phyloP scores from a whole-genome alignment of 306 rosid genomes.

The Rosa persica region DNA sequence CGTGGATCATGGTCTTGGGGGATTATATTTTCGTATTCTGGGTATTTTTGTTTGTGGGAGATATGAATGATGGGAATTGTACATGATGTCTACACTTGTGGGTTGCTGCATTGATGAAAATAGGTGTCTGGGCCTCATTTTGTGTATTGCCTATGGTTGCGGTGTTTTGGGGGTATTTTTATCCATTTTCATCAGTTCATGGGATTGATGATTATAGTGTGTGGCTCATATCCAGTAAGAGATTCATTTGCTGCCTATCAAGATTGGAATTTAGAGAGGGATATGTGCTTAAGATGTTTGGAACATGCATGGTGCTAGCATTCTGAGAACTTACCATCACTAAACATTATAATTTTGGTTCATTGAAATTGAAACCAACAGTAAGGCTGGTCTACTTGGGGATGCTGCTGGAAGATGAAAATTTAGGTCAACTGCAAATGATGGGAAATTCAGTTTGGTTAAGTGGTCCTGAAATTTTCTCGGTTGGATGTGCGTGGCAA shows the following conservation, averaged over 20 bases:
- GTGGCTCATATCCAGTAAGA: conserved; percentile 27
- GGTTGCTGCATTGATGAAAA: conserved; percentile 44
- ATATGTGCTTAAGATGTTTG: conserved; percentile 12
- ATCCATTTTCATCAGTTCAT: conserved; percentile 23
- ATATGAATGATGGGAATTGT: conserved; percentile 36
- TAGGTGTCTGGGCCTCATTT: conserved; percentile 40
- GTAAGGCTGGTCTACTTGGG: conserved; percentile 13
- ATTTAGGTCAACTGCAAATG: conserved; percentile 25
- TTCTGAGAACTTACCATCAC: neutral
- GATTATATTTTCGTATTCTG: conserved; percentile 39
- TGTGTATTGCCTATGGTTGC: conserved; percentile 34
- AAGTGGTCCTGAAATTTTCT: conserved; percentile 23
- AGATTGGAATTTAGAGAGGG: conserved; percentile 13
- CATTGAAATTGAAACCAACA: conserved; percentile 26
- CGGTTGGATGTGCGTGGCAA: conserved; percentile 26
- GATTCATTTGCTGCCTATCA: conserved; percentile 12
- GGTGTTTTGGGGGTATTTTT: conserved; percentile 28
- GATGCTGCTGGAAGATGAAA: conserved; percentile 27
- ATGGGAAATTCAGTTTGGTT: conserved; percentile 29
- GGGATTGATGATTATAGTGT: conserved; percentile 30
- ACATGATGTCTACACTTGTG: conserved; percentile 42
- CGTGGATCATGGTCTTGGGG: conserved; percentile 61
- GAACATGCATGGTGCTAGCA: conserved; percentile 18
- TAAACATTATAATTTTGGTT: conserved; percentile 5
- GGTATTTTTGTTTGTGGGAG: conserved; percentile 46